These are phyloP conservation scores for Myotisia sp. DNA, from an alignment of 2,329 filamentous ascomycete genomes.

Conservation along the genomic window DNA sequence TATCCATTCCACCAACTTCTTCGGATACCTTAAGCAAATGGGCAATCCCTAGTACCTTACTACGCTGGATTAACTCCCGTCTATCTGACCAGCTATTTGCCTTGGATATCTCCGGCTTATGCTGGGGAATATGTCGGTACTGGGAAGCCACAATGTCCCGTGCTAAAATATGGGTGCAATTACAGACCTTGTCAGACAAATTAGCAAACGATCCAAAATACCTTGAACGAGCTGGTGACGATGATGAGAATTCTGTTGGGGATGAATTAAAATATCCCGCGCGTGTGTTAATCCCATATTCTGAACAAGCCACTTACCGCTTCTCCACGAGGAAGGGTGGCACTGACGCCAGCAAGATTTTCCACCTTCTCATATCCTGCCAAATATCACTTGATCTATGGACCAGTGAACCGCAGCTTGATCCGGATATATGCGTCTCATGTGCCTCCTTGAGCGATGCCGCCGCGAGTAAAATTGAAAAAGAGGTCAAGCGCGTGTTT, in stretches of 20 bases:
- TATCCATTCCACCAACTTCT: constrained; percentile 16
- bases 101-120: constrained; percentile 28
- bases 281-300: constrained; percentile 21
- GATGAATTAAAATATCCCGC: constrained; percentile 13
- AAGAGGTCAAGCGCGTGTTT: constrained; percentile 27
- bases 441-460: not conserved
- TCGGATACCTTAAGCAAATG: constrained; percentile 5
- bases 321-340: constrained; percentile 15
- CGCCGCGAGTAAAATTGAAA: constrained; percentile 19
- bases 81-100: constrained; percentile 23
- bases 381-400: constrained; percentile 24
- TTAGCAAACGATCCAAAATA: not conserved
- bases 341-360: constrained; percentile 6
- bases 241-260: constrained; percentile 10
- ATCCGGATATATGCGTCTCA: constrained; percentile 24
- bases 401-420: constrained; percentile 28
- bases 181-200: constrained; percentile 6
- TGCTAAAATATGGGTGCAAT: constrained; percentile 23
- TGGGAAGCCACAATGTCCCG: constrained; percentile 28
- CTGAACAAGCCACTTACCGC: constrained; percentile 24
- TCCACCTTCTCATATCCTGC: constrained; percentile 22
- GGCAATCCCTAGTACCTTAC: constrained; percentile 18
- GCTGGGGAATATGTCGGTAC: constrained; percentile 29
- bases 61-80: constrained; percentile 23
- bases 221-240: constrained; percentile 4